A percentile compares a stretch with the other conserved stretches of the same genome.
Evolutionary conservation across 805 yeast species (phyloP).

Genomic region (Nakazawaea wickerhamii): DNA sequence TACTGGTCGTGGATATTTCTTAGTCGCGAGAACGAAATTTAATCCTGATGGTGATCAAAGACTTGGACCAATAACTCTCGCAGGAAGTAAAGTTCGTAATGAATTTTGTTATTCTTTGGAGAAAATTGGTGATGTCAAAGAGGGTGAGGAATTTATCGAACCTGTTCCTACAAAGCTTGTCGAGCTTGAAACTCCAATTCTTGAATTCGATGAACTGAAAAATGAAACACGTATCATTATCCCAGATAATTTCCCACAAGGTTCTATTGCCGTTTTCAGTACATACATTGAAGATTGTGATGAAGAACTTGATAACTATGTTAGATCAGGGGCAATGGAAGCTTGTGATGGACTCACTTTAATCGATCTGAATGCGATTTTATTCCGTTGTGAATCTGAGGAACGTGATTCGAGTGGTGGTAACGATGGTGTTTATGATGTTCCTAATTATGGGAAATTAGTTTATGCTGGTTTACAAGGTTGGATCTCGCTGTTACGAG

Average conservation of each 20-base stretch:
- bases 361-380: constrained; percentile 65
- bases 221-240: constrained; percentile 49
- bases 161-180: constrained; percentile 64
- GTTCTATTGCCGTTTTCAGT: constrained; percentile 80
- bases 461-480: constrained; percentile 93
- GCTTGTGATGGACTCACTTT: constrained; percentile 60
- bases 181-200: constrained; percentile 43
- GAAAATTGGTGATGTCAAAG: constrained; percentile 46
- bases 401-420: constrained; percentile 80
- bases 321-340: constrained; percentile 71
- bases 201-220: constrained; percentile 36
- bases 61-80: constrained; percentile 51
- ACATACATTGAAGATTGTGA: constrained; percentile 68
- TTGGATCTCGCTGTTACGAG: constrained; percentile 68
- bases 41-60: constrained; percentile 40
- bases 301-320: constrained; percentile 53
- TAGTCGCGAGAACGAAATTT: constrained; percentile 85
- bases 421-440: constrained; percentile 60
- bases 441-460: constrained; percentile 70
- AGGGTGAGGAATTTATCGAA: constrained; percentile 31
- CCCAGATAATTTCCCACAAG: constrained; percentile 73
- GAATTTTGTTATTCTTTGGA: constrained; percentile 55
- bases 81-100: constrained; percentile 54
- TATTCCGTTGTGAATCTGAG: constrained; percentile 80
- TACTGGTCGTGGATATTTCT: constrained; percentile 83